A percentile compares a stretch with the other conserved stretches of the same genome.
phyloP scores from a whole-genome alignment of 129 eudicot species.

The Tagetes patula region DNA sequence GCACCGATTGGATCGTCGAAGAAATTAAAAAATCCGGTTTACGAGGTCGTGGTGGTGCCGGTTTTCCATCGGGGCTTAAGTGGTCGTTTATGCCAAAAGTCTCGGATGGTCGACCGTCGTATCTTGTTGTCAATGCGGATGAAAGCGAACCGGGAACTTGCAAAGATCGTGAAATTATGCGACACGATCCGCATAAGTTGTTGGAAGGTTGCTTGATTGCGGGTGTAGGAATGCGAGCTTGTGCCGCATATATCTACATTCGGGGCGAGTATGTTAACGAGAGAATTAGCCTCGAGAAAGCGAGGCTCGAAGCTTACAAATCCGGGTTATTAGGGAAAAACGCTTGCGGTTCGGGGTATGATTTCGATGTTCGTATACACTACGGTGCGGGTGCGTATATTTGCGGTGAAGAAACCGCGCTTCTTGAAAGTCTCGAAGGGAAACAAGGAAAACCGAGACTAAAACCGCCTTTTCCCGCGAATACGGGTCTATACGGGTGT shows the following conservation, averaged over 20 bases:
- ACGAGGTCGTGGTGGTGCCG: slow-evolving; percentile 97
- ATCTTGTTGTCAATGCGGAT: slow-evolving; percentile 89
- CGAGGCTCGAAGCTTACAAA: slow-evolving; percentile 72
- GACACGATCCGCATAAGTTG: slow-evolving; percentile 84
- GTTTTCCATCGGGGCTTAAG: slow-evolving; percentile 88
- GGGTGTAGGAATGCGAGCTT: slow-evolving; percentile 84
- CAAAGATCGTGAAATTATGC: slow-evolving; percentile 85
- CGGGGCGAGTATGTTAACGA: slow-evolving; percentile 90
- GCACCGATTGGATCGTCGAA: slow-evolving; percentile 83
- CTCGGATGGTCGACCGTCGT: slow-evolving; percentile 80
- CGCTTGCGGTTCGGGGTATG: slow-evolving; percentile 86
- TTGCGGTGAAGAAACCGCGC: slow-evolving; percentile 93
- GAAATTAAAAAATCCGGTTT: slow-evolving; percentile 91
- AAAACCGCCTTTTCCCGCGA: slow-evolving; percentile 93
- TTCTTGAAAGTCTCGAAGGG: slow-evolving; percentile 85
- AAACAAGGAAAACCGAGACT: slow-evolving; percentile 86
- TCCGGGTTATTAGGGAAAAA: slow-evolving; percentile 77
- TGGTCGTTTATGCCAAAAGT: slow-evolving; percentile 95
- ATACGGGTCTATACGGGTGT: slow-evolving; percentile 78
- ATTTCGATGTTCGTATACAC: slow-evolving; percentile 82
- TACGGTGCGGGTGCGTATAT: slow-evolving; percentile 92
- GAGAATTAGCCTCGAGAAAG: slow-evolving; percentile 61
- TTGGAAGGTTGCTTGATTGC: slow-evolving; percentile 85
- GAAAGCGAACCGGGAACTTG: slow-evolving; percentile 96
- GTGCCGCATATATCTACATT: slow-evolving; percentile 79